Conservation (phyloP, 2,329 filamentous ascomycete genomes). For the Tolypocladium pustulatum region DNA sequence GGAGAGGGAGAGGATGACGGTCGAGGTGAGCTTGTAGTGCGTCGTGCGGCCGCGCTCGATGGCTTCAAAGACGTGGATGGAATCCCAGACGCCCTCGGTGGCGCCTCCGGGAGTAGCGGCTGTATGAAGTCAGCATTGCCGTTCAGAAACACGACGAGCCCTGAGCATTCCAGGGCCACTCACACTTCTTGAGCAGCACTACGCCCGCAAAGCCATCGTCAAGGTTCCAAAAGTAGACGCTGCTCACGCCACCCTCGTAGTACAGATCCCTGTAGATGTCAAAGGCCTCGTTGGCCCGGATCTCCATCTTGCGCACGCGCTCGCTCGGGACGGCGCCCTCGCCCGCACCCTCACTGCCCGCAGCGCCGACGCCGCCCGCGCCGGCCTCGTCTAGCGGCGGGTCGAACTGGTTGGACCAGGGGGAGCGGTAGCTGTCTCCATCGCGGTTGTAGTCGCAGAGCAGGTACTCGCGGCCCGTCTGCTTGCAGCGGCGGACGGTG, state of each 20-base stretch:
- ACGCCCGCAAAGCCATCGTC: conserved; percentile 97
- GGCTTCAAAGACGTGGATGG: conserved; percentile 96
- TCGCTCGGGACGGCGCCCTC: conserved; percentile 86
- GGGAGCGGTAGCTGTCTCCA: conserved; percentile 92
- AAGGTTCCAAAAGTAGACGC: conserved; percentile 96
- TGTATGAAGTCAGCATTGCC: conserved; percentile 19
- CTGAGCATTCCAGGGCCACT: conserved; percentile 14
- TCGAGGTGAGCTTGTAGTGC: conserved; percentile 96
- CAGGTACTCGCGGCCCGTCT: conserved; percentile 88
- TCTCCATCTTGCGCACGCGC: conserved; percentile 83
- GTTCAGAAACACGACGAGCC: too few relatives aligned
- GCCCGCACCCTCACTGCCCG: conserved; percentile 48
- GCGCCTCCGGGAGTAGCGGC: conserved; percentile 55
- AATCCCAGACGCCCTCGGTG: conserved; percentile 84
- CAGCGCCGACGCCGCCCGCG: conserved; percentile 38
- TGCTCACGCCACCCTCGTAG: conserved; percentile 91
- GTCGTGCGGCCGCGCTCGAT: conserved; percentile 84
- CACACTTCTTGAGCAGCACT: conserved; percentile 89
- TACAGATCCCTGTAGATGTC: conserved; percentile 95
- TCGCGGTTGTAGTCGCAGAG: conserved; percentile 99
- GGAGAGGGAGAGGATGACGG: conserved; percentile 83
- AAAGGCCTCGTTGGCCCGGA: conserved; percentile 90
- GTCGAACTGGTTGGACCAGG: conserved; percentile 99
- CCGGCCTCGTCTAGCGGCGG: conserved; percentile 66
- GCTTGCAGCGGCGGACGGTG: conserved; percentile 72